Evolutionary conservation across 139 green algal species (phyloP), one percentile per base, ranked within the genome.

Genomic region (Chlamydomonas sp.): DNA sequence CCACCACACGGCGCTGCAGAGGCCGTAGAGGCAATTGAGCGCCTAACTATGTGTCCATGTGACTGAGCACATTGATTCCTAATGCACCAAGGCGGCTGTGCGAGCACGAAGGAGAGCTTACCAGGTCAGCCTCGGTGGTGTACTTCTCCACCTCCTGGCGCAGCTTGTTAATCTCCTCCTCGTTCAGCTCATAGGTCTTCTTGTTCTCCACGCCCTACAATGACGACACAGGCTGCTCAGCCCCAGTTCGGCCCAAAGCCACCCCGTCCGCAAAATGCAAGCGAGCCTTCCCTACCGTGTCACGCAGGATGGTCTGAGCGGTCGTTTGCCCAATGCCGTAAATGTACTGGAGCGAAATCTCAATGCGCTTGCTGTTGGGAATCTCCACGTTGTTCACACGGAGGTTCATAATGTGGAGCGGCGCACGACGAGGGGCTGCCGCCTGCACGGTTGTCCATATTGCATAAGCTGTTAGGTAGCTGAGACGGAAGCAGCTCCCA

Each of bases 381-480:
- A 99, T 98, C 89, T 99, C 98, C 77, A 99, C 97, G 79, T 97
- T 98, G 79, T 96, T 98, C 7, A 99, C 94, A 96, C 97, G 97
- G n/a, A 98, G 94, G 31, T 91, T 93, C 85, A 95, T 84, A n/a
- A 98, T 92, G n/a, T 88, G 86, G 67, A 98, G 90, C 15, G 96
- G 91, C 64, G 73, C 84, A 18, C 95, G 93, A 74, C 92, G 89
- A 72, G 91, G 86, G 6, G 85, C 90, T 31, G 90, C 89, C 5
- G 77, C 88, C 90, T 93, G 90, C 82, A 59, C 64, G 60, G 31
- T 64, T 31, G 9, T 61, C 63, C 76, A 72, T 17, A 20, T 0
- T 57, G 9, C 61, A 62, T 61, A 31, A 58, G 49, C 66, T 66
- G 16, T 66, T 59, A 80, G 31, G 31, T 67, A 67, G 4, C 72